A percentile compares a stretch with the other conserved stretches of the same genome.
Evolutionary conservation across 805 yeast species (phyloP).

Genomic region (Barnettozyma vustinii): DNA sequence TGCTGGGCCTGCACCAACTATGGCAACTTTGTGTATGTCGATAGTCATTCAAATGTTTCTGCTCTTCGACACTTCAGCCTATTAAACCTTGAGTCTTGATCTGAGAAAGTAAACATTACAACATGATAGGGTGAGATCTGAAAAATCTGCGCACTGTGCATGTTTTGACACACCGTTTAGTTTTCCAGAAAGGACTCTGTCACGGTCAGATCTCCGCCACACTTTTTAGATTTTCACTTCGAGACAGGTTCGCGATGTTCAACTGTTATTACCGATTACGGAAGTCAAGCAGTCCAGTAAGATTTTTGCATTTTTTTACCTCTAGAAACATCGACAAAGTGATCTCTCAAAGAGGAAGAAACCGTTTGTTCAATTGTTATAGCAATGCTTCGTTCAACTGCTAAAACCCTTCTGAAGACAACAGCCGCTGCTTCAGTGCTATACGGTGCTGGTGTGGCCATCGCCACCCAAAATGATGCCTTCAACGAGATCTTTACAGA

Average conservation of each 20-base stretch:
- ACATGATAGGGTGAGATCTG: too few species aligned
- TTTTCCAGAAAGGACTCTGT: too few species aligned
- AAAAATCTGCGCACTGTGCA: too few species aligned
- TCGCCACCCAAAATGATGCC: constrained; percentile 49
- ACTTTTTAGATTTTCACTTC: not conserved
- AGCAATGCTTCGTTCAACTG: constrained; percentile 25
- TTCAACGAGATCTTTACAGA: constrained; percentile 59
- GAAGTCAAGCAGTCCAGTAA: constrained; percentile 3
- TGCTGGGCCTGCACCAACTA: constrained; percentile 29
- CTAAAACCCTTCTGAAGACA: constrained; percentile 28
- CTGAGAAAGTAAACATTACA: too few species aligned
- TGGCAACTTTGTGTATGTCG: constrained; percentile 23
- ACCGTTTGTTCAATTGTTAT: not conserved
- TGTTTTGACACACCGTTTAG: too few species aligned
- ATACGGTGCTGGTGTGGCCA: constrained; percentile 57
- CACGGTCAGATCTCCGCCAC: too few species aligned
- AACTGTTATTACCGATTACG: not conserved
- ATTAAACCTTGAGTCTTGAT: too few species aligned
- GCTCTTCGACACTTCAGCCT: too few species aligned
- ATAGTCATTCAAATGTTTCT: constrained; percentile 1
- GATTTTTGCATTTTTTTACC: not conserved
- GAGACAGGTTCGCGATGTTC: constrained; percentile 8
- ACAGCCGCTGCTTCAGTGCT: constrained; percentile 31
- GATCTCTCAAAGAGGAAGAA: not conserved
- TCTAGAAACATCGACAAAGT: not conserved